phyloP scores from a whole-genome alignment of 1,139 yeast species.

The Suhomyces bolitotheri region DNA sequence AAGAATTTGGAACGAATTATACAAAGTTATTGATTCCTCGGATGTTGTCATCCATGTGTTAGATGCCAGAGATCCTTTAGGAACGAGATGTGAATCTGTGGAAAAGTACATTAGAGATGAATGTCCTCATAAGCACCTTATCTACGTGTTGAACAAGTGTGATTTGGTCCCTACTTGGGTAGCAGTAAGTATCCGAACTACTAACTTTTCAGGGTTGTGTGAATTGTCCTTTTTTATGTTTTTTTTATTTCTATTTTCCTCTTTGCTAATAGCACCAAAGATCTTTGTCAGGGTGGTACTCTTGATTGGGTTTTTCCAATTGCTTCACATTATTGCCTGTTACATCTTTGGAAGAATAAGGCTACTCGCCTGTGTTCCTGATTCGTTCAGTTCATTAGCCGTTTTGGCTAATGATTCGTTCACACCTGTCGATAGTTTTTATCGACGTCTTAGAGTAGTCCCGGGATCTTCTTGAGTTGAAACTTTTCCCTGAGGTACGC shows the following conservation, averaged over 20 bases:
- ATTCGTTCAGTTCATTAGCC: conserved; percentile 24
- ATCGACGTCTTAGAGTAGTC: conserved; percentile 37
- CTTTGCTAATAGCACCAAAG: conserved; percentile 41
- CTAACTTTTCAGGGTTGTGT: conserved; percentile 9
- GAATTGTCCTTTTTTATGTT: conserved; percentile 13
- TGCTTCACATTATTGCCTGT: conserved; percentile 66
- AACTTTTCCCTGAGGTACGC: conserved; percentile 32
- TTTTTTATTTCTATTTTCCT: conserved; percentile 7
- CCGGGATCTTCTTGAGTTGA: conserved; percentile 69
- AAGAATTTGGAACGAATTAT: conserved; percentile 97
- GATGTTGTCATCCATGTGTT: conserved; percentile 95
- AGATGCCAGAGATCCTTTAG: conserved; percentile 97
- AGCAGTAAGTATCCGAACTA: conserved; percentile 77
- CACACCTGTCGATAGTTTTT: conserved; percentile 46
- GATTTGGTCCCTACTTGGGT: conserved; percentile 99
- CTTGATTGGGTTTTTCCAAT: conserved; percentile 22
- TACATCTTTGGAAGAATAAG: conserved; percentile 92
- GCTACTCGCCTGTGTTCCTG: conserved; percentile 53
- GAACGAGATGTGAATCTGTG: conserved; percentile 91
- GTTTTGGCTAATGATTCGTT: conserved; percentile 52
- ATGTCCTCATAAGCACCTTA: conserved; percentile 95
- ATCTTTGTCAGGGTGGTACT: conserved; percentile 71
- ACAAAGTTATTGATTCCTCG: conserved; percentile 94
- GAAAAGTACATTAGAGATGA: conserved; percentile 92
- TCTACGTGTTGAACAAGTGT: conserved; percentile 93